Evolutionary conservation across 306 rosid genomes (phyloP), one percentile per base, ranked within the genome.

Genomic region (Ceratonia siliqua): DNA sequence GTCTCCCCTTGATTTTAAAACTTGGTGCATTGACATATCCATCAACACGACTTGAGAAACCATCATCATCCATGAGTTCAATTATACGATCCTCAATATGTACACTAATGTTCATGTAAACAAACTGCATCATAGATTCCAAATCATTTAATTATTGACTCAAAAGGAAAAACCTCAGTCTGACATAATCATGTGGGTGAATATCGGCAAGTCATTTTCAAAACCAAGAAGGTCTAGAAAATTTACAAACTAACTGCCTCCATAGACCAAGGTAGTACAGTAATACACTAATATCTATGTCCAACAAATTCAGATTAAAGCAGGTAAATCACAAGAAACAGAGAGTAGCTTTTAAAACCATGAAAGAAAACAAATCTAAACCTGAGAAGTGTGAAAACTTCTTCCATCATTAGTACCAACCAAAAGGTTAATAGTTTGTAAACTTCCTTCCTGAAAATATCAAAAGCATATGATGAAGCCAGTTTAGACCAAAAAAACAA

Each of bases 371-470:
- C 25, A 69, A 77, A 77, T 42, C 46, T 79, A 82, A 82, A 92
- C 98, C 98, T 92, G 98, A 72, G 92, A 85, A 86, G 85, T 75
- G 59, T 87, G 91, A 76, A 94, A 94, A 84, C 75, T 76, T 36
- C 78, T 79, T 79, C 96, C 96, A 57, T 83, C 97, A 78, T 73
- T 72, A 62, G 84, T 87, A 72, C 98, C 97, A 57, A 85, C 97
- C 82, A 78, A 57, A 22, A 94, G 73, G 67, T 85, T 87, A 74
- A 94, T 76, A 66, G 88, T 83, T 73, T 82, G 94, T 5, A 74
- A 76, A 65, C 83, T 82, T 75, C 96, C 96, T 83, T 91, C 90
- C 98, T 92, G 88, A 75, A 87, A 82, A 49, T 58, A 74, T 65
- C 22, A 83, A 73, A 65, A 63, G 48, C 79, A 81, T 14, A 70